Evolutionary conservation across 805 yeast genomes (phyloP).

Genomic region (fission yeast (Schizosaccharomyces pombe)): DNA sequence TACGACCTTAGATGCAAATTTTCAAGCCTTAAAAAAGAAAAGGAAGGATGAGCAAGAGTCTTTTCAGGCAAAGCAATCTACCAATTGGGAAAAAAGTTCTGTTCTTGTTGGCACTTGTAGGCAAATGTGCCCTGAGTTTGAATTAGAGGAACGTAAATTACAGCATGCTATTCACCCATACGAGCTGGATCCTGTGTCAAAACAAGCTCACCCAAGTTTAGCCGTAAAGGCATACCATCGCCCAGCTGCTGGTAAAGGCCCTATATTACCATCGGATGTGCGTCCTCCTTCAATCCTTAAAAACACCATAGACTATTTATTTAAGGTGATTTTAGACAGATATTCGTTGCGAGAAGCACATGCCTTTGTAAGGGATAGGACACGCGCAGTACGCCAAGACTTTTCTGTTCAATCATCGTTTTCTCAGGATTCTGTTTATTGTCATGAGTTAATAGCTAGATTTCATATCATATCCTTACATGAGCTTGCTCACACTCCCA

Average conservation of each 20-base stretch:
- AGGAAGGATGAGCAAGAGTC: not conserved
- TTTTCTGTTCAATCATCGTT: slow-evolving; percentile 84
- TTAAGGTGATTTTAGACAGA: slow-evolving; percentile 27
- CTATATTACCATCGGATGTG: slow-evolving; percentile 91
- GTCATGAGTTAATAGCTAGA: slow-evolving; percentile 76
- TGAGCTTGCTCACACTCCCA: slow-evolving; percentile 54
- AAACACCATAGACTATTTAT: slow-evolving; percentile 44
- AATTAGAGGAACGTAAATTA: slow-evolving; percentile 61
- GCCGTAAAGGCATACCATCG: slow-evolving; percentile 86
- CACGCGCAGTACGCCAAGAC: slow-evolving; percentile 88
- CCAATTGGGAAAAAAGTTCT: not conserved
- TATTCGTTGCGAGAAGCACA: slow-evolving; percentile 51
- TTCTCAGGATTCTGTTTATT: slow-evolving; percentile 81
- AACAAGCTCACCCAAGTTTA: slow-evolving; percentile 28
- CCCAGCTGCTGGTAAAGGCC: slow-evolving; percentile 96
- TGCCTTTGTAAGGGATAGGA: slow-evolving; percentile 87
- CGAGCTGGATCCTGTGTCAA: slow-evolving; percentile 43
- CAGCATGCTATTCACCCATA: slow-evolving; percentile 65
- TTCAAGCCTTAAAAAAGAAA: not conserved
- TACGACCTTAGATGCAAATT: not conserved
- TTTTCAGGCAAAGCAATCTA: not conserved
- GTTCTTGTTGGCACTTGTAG: slow-evolving; percentile 65
- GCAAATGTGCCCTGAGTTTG: slow-evolving; percentile 90
- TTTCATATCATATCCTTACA: slow-evolving; percentile 67
- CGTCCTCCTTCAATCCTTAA: slow-evolving; percentile 61